Conservation (phyloP, 805 yeast genomes). For the Saturnispora besseyi region DNA sequence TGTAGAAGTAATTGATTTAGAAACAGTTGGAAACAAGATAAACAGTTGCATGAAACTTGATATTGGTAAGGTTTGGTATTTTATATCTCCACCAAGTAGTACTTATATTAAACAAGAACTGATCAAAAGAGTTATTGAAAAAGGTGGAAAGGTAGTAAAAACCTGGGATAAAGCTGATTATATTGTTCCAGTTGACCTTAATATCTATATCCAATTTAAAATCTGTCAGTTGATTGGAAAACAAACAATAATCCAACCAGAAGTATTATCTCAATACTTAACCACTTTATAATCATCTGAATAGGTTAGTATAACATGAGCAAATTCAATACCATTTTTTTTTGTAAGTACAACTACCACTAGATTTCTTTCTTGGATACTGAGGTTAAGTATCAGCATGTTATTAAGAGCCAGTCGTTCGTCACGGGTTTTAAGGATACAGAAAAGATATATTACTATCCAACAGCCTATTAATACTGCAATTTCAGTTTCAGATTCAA, state of each 20-base stretch:
- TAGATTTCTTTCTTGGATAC: not conserved
- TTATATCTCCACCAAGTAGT: not conserved
- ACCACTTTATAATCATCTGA: not conserved
- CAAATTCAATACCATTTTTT: not conserved
- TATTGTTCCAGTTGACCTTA: not conserved
- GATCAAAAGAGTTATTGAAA: not conserved
- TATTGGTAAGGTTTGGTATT: not conserved
- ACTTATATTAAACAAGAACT: not conserved
- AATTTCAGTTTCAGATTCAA: slow-evolving; percentile 8
- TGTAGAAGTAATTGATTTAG: not conserved
- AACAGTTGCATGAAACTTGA: not conserved
- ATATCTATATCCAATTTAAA: not conserved
- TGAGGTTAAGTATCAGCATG: not conserved
- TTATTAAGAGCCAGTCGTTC: not conserved
- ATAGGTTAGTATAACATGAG: not conserved
- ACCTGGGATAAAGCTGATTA: slow-evolving; percentile 1
- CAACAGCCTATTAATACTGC: slow-evolving; percentile 12
- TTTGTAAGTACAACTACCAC: not conserved
- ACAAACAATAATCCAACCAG: not conserved
- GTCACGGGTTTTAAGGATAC: not conserved
- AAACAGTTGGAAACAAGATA: not conserved
- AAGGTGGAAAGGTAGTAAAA: not conserved
- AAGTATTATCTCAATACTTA: not conserved
- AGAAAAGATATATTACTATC: slow-evolving; percentile 14
- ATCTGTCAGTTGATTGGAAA: not conserved